Conservation (phyloP, 108 stramenopile genomes). For the Halocafeteria seosinensis region DNA sequence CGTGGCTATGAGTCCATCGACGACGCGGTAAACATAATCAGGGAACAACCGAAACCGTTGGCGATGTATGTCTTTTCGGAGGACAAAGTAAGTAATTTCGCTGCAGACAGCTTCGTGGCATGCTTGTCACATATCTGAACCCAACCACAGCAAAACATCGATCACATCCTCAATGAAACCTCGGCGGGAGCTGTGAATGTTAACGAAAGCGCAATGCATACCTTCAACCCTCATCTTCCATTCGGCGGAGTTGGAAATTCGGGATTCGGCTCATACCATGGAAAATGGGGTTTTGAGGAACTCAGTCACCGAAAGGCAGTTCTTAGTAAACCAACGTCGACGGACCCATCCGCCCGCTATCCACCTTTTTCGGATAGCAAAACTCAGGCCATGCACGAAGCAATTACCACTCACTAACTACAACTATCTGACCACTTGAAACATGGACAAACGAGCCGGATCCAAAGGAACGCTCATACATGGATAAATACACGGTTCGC, state of each 20-base stretch:
- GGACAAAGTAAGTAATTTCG: background rate
- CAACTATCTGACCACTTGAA: too few relatives aligned
- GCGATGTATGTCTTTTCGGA: conserved; percentile 19
- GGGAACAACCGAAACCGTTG: conserved; percentile 14
- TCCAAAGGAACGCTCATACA: too few relatives aligned
- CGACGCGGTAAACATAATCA: conserved; percentile 14
- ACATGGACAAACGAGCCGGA: too few relatives aligned
- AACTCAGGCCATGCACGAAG: too few relatives aligned
- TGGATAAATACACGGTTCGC: too few relatives aligned
- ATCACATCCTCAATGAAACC: conserved; percentile 7
- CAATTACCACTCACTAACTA: too few relatives aligned
- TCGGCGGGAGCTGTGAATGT: conserved; percentile 12
- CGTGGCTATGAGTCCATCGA: background rate
- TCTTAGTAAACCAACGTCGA: background rate
- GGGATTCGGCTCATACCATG: conserved; percentile 17
- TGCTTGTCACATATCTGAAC: too few relatives aligned
- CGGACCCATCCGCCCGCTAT: conserved; percentile 7
- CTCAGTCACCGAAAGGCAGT: conserved; percentile 7
- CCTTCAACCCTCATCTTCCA: conserved; percentile 8
- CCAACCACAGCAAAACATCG: too few relatives aligned
- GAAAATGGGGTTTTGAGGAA: conserved; percentile 7
- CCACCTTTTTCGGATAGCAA: too few relatives aligned
- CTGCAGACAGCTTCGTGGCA: too few relatives aligned
- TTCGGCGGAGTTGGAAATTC: conserved; percentile 29
- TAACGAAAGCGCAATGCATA: conserved; percentile 22